phyloP scores from a whole-genome alignment of 2,329 filamentous ascomycete genomes.

The Scolecobasidium constrictum region DNA sequence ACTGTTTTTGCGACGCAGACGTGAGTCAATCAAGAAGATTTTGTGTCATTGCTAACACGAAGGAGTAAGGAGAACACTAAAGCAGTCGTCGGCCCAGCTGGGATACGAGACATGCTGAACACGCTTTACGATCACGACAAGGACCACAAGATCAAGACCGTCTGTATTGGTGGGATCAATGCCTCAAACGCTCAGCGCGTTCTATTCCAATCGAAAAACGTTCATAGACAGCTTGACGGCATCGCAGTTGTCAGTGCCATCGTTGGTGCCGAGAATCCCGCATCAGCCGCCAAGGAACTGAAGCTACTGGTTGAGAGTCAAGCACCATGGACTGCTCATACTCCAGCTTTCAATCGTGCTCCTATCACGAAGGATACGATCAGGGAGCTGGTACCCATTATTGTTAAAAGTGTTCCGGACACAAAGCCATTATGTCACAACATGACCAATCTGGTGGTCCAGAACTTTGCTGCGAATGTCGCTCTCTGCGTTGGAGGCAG shows the following conservation, averaged over 20 bases:
- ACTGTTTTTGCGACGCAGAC: constrained; percentile 81
- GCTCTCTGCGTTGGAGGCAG: constrained; percentile 69
- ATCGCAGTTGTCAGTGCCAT: constrained; percentile 87
- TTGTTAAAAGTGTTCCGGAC: constrained; percentile 51
- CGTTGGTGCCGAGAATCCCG: constrained; percentile 59
- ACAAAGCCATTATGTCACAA: constrained; percentile 75
- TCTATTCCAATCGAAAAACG: constrained; percentile 51
- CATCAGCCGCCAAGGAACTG: constrained; percentile 50
- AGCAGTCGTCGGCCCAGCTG: constrained; percentile 62
- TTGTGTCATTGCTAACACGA: neutral
- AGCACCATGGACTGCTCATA: neutral
- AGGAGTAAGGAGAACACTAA: constrained; percentile 77
- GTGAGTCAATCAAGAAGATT: constrained; percentile 31
- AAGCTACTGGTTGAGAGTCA: constrained; percentile 38
- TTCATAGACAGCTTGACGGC: constrained; percentile 50
- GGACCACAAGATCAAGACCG: constrained; percentile 41
- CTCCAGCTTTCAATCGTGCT: constrained; percentile 14
- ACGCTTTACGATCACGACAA: constrained; percentile 35
- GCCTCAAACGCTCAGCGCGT: constrained; percentile 63
- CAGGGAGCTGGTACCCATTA: constrained; percentile 16
- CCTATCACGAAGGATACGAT: constrained; percentile 13
- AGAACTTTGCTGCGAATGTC: constrained; percentile 90
- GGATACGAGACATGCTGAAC: constrained; percentile 55
- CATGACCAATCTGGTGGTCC: constrained; percentile 95
- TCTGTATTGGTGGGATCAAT: constrained; percentile 87